These are phyloP conservation scores for Mercurialis annua DNA, from an alignment of 345 rosid species.

Conservation along the genomic window DNA sequence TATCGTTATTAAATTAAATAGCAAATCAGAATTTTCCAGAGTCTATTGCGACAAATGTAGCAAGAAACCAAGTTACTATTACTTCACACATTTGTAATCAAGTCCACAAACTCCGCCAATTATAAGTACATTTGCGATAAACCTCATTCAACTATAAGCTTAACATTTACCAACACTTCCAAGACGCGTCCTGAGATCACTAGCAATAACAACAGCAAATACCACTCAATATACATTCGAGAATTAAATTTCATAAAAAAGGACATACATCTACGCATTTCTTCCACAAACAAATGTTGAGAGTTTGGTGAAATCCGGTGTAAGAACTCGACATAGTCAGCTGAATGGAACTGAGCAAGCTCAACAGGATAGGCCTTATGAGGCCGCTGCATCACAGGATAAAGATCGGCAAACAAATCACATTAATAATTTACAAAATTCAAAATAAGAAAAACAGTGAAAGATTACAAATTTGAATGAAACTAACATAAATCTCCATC, in stretches of 20 bases:
- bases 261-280: conserved; percentile 62
- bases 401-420: conserved; percentile 13
- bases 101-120: not conserved
- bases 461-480: not conserved
- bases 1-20: not conserved
- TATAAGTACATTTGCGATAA: not conserved
- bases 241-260: not conserved
- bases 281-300: conserved; percentile 53
- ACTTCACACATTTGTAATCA: not conserved
- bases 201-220: not conserved
- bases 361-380: conserved; percentile 97
- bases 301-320: conserved; percentile 81
- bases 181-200: not conserved
- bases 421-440: not conserved
- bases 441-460: not conserved
- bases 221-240: not conserved
- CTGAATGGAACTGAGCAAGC: conserved; percentile 95
- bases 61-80: not conserved
- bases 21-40: not conserved
- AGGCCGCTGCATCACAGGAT: conserved; percentile 65
- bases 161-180: not conserved
- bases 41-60: not conserved
- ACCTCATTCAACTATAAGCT: not conserved
- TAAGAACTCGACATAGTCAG: conserved; percentile 87
- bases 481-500: conserved; percentile 88